Conservation (phyloP, 176 grass and related monocot genomes). For the Bothriochloa decipiens region DNA sequence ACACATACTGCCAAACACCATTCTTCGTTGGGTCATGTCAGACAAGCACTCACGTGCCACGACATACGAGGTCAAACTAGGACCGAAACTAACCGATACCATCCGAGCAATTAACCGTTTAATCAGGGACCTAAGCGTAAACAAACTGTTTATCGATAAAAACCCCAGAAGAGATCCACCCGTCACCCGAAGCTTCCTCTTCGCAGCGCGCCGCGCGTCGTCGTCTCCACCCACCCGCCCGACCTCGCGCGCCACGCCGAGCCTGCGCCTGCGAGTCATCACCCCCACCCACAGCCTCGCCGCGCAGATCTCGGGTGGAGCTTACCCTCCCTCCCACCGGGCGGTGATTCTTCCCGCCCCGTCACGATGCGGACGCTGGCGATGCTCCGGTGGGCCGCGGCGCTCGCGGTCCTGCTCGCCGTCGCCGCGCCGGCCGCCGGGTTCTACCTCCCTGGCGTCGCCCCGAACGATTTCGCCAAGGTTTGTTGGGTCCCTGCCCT, state of each 20-base stretch:
- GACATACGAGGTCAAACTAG: slow-evolving; percentile 5
- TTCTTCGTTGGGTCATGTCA: too few species aligned
- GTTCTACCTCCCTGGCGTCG: slow-evolving; percentile 68
- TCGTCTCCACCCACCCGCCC: slow-evolving; percentile 1
- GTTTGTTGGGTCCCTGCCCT: slow-evolving; percentile 29
- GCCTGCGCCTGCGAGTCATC: too few species aligned
- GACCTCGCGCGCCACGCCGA: slow-evolving; percentile 3
- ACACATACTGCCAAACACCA: not conserved
- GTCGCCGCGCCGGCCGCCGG: slow-evolving; percentile 36
- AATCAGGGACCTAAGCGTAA: not conserved
- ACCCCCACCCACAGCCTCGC: not conserved
- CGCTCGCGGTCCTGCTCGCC: slow-evolving; percentile 38
- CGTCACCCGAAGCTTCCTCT: slow-evolving; percentile 44
- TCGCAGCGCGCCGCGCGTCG: slow-evolving; percentile 24
- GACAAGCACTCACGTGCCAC: not conserved
- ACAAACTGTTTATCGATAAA: slow-evolving; percentile 36
- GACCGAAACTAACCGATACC: not conserved
- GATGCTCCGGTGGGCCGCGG: slow-evolving; percentile 45
- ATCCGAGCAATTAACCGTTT: not conserved
- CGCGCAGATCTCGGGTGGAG: slow-evolving; percentile 18
- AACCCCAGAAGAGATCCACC: slow-evolving; percentile 27
- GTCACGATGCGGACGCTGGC: slow-evolving; percentile 41
- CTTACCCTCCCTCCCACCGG: not conserved
- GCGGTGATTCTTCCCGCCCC: not conserved
- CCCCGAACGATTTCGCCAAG: slow-evolving; percentile 53